These are phyloP conservation scores for Verticillium zaregamsianum DNA, from an alignment of 2,329 filamentous ascomycete genomes.

Conservation along the genomic window DNA sequence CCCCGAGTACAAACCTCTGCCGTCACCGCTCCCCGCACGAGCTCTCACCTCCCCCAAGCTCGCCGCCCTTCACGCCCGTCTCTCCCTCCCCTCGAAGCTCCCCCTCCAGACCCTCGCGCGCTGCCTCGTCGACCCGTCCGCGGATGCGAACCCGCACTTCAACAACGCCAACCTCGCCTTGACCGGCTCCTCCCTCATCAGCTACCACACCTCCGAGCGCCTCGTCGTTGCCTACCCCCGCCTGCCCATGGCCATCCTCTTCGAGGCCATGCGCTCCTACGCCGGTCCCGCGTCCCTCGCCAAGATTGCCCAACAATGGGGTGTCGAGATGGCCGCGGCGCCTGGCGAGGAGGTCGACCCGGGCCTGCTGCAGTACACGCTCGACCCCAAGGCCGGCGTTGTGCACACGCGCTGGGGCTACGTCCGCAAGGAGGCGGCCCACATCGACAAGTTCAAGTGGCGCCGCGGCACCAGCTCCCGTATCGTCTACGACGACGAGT, in stretches of 20 bases:
- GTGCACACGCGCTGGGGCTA: conserved; percentile 46
- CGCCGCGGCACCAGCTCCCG: conserved; percentile 70
- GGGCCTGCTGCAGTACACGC: conserved; percentile 77
- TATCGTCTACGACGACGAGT: conserved; percentile 78
- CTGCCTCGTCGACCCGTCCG: conserved; percentile 79
- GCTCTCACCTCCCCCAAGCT: conserved; percentile 80
- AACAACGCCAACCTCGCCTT: conserved; percentile 85
- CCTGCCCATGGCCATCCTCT: conserved; percentile 82
- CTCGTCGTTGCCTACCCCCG: conserved; percentile 87
- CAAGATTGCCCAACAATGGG: conserved; percentile 79
- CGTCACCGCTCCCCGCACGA: conserved; percentile 66
- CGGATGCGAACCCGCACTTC: conserved; percentile 73
- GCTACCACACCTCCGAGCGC: conserved; percentile 85
- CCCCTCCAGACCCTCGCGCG: conserved; percentile 83
- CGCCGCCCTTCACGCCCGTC: conserved; percentile 83
- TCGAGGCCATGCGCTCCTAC: conserved; percentile 81
- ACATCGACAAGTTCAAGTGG: conserved; percentile 46
- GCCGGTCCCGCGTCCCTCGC: conserved; percentile 71
- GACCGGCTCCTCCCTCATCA: conserved; percentile 77
- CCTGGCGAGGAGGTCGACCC: conserved; percentile 91
- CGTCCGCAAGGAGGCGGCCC: conserved; percentile 44
- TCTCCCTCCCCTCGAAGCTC: conserved; percentile 75
- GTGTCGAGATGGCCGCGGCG: conserved; percentile 79
- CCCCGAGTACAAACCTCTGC: conserved; percentile 28
- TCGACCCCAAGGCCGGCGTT: conserved; percentile 38